Percentiles rank a stretch among this genome's conserved stretches.
These are phyloP conservation scores for Paraphoma sp. DNA, from an alignment of 2,329 filamentous ascomycete genomes.

Conservation along the genomic window DNA sequence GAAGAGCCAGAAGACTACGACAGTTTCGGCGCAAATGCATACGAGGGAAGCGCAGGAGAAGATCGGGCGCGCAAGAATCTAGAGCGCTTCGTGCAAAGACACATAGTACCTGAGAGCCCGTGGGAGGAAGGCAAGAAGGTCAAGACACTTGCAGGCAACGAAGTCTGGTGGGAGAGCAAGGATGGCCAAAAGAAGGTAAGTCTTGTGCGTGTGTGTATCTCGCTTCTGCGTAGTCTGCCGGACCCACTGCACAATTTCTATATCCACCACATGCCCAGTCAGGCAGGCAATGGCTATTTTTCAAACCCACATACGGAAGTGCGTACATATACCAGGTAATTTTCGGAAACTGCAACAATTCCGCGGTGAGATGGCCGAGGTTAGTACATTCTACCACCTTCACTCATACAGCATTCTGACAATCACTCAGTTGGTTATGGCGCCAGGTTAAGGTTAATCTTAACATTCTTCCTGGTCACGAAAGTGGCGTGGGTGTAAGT, in stretches of 20 bases:
- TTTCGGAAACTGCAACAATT: background rate
- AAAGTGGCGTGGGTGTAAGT: constrained; percentile 45
- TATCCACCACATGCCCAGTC: background rate
- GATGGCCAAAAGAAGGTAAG: constrained; percentile 72
- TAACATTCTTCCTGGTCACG: constrained; percentile 44
- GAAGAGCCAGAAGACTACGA: constrained; percentile 77
- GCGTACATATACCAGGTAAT: constrained; percentile 3
- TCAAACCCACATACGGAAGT: background rate
- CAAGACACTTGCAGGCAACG: constrained; percentile 70
- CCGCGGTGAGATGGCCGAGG: constrained; percentile 10
- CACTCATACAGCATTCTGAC: background rate
- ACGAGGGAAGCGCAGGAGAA: constrained; percentile 76
- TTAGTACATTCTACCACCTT: background rate
- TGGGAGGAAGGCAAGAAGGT: constrained; percentile 74
- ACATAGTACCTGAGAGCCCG: constrained; percentile 76
- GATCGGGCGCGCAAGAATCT: constrained; percentile 80
- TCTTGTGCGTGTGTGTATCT: constrained; percentile 17
- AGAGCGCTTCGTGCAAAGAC: constrained; percentile 81
- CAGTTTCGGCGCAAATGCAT: constrained; percentile 71
- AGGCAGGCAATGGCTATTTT: background rate
- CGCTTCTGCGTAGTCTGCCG: constrained; percentile 8
- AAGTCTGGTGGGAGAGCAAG: constrained; percentile 82
- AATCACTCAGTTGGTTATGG: constrained; percentile 31
- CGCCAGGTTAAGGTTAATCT: constrained; percentile 41
- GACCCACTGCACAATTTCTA: constrained; percentile 5